Conservation (phyloP, 371 early-diverging fungal species). For the Apophysomyces ossiformis region DNA sequence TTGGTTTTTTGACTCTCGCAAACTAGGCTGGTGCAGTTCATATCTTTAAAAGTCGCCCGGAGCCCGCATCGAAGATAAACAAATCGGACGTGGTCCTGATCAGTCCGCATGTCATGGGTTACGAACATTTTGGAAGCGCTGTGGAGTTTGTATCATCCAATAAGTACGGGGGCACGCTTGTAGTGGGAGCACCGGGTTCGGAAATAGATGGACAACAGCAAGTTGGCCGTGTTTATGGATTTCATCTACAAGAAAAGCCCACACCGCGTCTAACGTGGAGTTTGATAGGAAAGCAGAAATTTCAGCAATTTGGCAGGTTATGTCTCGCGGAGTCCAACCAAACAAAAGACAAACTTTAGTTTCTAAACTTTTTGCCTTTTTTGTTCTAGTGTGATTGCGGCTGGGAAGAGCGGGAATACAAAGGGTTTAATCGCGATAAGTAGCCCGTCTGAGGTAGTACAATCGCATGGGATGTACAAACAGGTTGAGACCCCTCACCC, state of each 20-base stretch:
- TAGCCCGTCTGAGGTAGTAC: conserved; percentile 42
- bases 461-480: not conserved
- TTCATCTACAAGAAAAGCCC: conserved; percentile 11
- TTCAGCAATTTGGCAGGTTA: conserved; percentile 56
- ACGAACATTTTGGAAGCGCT: conserved; percentile 46
- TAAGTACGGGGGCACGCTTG: conserved; percentile 12
- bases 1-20: conserved; percentile 5
- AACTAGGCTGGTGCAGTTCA: conserved; percentile 37
- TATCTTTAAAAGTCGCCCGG: conserved; percentile 24
- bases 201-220: conserved; percentile 18
- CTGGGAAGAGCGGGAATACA: conserved; percentile 14
- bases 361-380: not conserved
- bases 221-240: conserved; percentile 49
- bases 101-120: conserved; percentile 25
- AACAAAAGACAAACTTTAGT: not conserved
- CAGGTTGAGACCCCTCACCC: not conserved
- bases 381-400: conserved; percentile 7
- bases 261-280: conserved; percentile 29
- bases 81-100: conserved; percentile 20
- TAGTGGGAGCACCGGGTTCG: conserved; percentile 49
- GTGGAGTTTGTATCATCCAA: conserved; percentile 13
- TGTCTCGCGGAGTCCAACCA: not conserved
- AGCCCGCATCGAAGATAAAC: conserved; percentile 15
- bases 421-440: conserved; percentile 30
- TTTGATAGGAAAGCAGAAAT: conserved; percentile 40